Conservation (phyloP, 2,329 filamentous ascomycete genomes). For the Diaporthe capsici region DNA sequence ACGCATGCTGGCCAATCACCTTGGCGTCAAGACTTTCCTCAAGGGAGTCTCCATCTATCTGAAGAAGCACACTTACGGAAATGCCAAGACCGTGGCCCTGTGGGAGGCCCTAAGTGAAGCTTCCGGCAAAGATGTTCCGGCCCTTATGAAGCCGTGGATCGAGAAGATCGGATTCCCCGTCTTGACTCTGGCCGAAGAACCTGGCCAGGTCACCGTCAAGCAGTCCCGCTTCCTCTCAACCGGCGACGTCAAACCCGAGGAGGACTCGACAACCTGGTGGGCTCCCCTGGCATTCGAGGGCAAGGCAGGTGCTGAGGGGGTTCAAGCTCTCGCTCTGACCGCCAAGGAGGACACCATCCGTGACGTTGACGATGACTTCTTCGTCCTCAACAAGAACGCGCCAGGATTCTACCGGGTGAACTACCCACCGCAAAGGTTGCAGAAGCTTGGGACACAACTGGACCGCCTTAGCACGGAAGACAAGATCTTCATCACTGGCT, state of each 20-base stretch:
- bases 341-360: conserved; percentile 83
- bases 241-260: conserved; percentile 90
- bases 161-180: conserved; percentile 95
- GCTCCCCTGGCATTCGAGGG: conserved; percentile 89
- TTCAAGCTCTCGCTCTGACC: conserved; percentile 78
- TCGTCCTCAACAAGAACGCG: conserved; percentile 92
- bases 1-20: conserved; percentile 93
- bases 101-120: conserved; percentile 91
- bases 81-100: conserved; percentile 91
- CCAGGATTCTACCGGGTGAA: conserved; percentile 94
- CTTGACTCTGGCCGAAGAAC: conserved; percentile 86
- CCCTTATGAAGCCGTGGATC: conserved; percentile 96
- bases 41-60: conserved; percentile 92
- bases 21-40: conserved; percentile 90
- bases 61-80: conserved; percentile 87
- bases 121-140: conserved; percentile 87
- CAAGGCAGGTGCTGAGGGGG: conserved; percentile 73
- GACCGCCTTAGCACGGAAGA: conserved; percentile 85
- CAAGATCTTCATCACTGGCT: conserved; percentile 92
- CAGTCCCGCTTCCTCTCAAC: conserved; percentile 93
- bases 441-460: conserved; percentile 83
- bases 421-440: conserved; percentile 87
- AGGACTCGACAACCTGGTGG: conserved; percentile 96
- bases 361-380: conserved; percentile 84
- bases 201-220: conserved; percentile 83